Base-by-base conservation (phyloP, 306 rosid species). In the Vachellia collinsii region DNA sequence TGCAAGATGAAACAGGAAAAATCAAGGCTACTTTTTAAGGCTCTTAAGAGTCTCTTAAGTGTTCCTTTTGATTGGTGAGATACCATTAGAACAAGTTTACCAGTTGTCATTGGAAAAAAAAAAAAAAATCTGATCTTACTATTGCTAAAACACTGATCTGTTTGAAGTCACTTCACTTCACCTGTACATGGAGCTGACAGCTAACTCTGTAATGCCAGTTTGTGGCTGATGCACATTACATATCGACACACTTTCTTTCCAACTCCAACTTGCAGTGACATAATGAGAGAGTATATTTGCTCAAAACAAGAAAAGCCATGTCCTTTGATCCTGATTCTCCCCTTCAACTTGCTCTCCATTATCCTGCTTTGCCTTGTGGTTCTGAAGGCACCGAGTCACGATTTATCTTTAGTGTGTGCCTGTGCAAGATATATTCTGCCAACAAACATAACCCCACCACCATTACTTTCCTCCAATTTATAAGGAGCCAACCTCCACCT, bases 381-480 rank as follows among this genome's bases (percentile, higher is more conserved):
- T 76, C 75, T 16, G 42, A 78, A 76, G 83, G 83, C 76, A 78
- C 76, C 72, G 78, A 43, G 74, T 85, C 84, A 81, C 76, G 58
- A 50, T 81, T 59, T 80, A 77, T 85, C 81, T 75, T 50, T 16
- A 6, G 34, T 29, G 34, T 29, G 53, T 59, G 82, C 77, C 76
- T 85, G 77, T 73, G 17, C 70, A 80, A 77, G 89, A 88, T 88
- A 88, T 86, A 84, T 86, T 81, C 88, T 11, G 42, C 85, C 86
- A 73, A 81, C 76, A 79, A 74, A 53, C 75, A 12, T 50, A 79
- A 77, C 80, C 84, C 92, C 92, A 86, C 81, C 92, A 86, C 77
- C 54, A 86, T 43, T 39, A 53, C 82, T 85, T 76, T 65, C 85
- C 83, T 88, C 87, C 94, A 74, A 77, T 88, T 67, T 92, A 92